Conservation (phyloP, 2,329 filamentous ascomycete species). For the Botrytis sinoallii region DNA sequence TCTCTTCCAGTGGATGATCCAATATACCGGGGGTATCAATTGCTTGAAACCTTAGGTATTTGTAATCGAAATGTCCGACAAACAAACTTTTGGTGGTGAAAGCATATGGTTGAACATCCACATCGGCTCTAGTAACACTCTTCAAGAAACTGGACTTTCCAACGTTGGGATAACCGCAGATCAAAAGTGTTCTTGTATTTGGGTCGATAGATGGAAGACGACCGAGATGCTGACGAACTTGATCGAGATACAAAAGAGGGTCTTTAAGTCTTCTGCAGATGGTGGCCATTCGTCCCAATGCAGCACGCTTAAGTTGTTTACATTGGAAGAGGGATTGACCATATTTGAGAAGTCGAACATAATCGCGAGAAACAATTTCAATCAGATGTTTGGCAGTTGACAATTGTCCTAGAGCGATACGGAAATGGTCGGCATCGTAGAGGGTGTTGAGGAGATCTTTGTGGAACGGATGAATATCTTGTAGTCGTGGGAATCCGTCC, state of each 20-base stretch:
- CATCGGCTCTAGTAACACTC: slow-evolving; percentile 89
- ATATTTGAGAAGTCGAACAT: slow-evolving; percentile 94
- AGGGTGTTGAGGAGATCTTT: slow-evolving; percentile 86
- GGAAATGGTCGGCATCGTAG: slow-evolving; percentile 97
- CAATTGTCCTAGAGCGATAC: slow-evolving; percentile 92
- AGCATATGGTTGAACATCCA: slow-evolving; percentile 95
- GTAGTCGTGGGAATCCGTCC: slow-evolving; percentile 86
- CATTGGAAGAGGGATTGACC: slow-evolving; percentile 96
- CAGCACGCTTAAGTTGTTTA: slow-evolving; percentile 97
- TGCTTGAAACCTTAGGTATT: slow-evolving; percentile 84
- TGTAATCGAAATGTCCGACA: slow-evolving; percentile 97
- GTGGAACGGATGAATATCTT: slow-evolving; percentile 95
- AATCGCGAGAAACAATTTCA: slow-evolving; percentile 93
- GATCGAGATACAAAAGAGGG: slow-evolving; percentile 90
- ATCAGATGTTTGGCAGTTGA: slow-evolving; percentile 95
- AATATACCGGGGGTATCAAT: slow-evolving; percentile 99
- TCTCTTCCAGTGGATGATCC: slow-evolving; percentile 96
- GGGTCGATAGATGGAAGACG: slow-evolving; percentile 98
- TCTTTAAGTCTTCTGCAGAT: slow-evolving; percentile 94
- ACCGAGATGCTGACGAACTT: slow-evolving; percentile 93
- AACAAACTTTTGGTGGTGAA: slow-evolving; percentile 98
- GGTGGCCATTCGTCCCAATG: slow-evolving; percentile 95
- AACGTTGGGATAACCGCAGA: slow-evolving; percentile 96
- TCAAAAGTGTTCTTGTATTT: slow-evolving; percentile 91
- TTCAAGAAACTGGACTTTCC: slow-evolving; percentile 95